Evolutionary conservation across 371 early-diverging fungal genomes (phyloP), one percentile per base, ranked within the genome.

Genomic region (Mortierella sp.): DNA sequence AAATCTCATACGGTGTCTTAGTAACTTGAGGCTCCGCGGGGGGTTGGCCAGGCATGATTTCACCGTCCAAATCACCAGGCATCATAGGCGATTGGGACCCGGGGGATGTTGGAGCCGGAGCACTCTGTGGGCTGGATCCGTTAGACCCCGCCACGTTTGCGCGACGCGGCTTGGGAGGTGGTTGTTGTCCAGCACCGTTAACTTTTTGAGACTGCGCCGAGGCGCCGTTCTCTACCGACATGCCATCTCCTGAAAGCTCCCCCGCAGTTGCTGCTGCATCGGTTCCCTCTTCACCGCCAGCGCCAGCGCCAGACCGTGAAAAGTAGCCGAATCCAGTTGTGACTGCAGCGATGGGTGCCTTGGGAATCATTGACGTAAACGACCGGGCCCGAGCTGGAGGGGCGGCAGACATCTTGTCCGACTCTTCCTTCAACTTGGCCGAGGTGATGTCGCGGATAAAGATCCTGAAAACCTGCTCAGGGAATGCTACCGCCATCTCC

Each of bases 401-500:
- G 6, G 38, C 29, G 7, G 65, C 65, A 41, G 56, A 29, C 74
- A 41, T 11, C 35, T 21, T 51, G 48, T 5, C 11, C 2, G 75
- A 56, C 68, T 60, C 76, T 29, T 74, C 78, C 16, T 65, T 38
- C 27, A 77, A 49, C 4, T 71, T 35, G 2, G 55, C 48, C 14
- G 91, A 89, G 10, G 91, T 91, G 24, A 95, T 95, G 80, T 97
- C 95, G 29, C 97, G 93, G 68, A 97, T 97, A 74, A 94, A 96
- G 60, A 97, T 94, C 72, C 95, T 94, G n/a, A 94, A 71, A 8
- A 97, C 89, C 48, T 91, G 94, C 18, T 88, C 87, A 3, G 96
- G 96, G 65, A 79, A 90, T n/a, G 90, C 89, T 0, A 82, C 74
- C 24, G 94, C 93, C 29, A 96, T 89, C 1, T 87, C 87, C 7